Evolutionary conservation across 768 basidiomycete genomes (phyloP).

Genomic region (Trametes gibbosa): DNA sequence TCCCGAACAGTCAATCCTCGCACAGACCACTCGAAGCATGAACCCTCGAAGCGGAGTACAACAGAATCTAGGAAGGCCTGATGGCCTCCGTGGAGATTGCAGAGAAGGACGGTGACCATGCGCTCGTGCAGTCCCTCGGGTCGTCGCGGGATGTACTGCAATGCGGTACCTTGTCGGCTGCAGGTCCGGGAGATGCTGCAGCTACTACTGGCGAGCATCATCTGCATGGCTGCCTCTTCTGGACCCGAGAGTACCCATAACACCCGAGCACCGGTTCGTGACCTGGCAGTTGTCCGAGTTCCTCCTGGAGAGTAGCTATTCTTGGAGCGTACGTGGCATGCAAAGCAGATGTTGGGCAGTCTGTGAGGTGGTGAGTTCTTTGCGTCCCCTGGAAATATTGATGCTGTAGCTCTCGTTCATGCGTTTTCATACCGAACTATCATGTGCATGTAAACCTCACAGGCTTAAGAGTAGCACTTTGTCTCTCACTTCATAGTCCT

Average conservation of each 20-base stretch:
- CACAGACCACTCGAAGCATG: too few relatives aligned
- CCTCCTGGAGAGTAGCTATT: background rate
- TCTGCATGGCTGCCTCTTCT: background rate
- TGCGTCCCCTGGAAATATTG: too few relatives aligned
- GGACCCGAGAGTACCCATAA: constrained; percentile 8
- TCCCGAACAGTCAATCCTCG: background rate
- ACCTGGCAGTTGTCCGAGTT: background rate
- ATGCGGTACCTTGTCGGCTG: constrained; percentile 6
- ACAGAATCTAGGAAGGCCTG: background rate
- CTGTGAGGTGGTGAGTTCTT: background rate
- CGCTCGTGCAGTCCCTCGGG: background rate
- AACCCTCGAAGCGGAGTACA: background rate
- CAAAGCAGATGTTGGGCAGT: too few relatives aligned
- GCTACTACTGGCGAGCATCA: background rate
- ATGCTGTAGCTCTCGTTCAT: too few relatives aligned
- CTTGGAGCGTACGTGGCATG: background rate
- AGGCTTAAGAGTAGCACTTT: too few relatives aligned
- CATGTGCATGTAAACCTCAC: too few relatives aligned
- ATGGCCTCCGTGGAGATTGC: background rate
- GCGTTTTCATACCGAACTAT: too few relatives aligned
- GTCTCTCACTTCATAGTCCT: too few relatives aligned
- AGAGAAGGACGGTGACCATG: constrained; percentile 1
- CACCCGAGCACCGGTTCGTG: background rate
- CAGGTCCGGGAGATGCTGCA: background rate
- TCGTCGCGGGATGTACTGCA: constrained; percentile 1